A percentile compares a stretch with the other conserved stretches of the same genome.
Evolutionary conservation across 495 filamentous ascomycete species (phyloP).

Genomic region (Aspergillus ellipticus): DNA sequence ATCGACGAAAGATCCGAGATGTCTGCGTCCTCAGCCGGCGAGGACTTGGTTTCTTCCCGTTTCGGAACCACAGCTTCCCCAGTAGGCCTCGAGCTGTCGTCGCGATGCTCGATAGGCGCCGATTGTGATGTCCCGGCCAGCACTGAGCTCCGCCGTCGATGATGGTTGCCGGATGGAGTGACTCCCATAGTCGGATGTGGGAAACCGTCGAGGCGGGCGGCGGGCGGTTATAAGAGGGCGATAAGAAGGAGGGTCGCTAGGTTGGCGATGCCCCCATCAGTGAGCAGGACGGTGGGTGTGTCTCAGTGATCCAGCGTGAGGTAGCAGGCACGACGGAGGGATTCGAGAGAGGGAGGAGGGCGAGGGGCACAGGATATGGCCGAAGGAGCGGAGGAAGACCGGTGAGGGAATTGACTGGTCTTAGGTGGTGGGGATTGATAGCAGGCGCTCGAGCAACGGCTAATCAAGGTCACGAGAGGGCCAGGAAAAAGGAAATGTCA

Average conservation of each 20-base stretch:
- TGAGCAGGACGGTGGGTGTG: conserved; percentile 3
- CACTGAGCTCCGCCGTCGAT: conserved; percentile 58
- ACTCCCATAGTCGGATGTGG: conserved; percentile 28
- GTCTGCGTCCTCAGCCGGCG: conserved; percentile 40
- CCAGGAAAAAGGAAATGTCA: conserved; percentile 2
- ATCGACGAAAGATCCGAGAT: conserved; percentile 47
- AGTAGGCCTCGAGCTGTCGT: conserved; percentile 31
- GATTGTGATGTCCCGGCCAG: conserved; percentile 42
- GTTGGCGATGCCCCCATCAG: conserved; percentile 21
- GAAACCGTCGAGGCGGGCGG: neutral
- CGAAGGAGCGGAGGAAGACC: conserved; percentile 13
- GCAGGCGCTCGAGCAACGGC: neutral
- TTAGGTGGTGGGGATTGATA: conserved; percentile 2
- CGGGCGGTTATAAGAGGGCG: neutral
- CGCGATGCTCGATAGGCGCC: conserved; percentile 43
- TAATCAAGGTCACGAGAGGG: neutral
- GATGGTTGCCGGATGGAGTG: conserved; percentile 41
- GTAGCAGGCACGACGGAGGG: neutral
- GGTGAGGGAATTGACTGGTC: conserved; percentile 13
- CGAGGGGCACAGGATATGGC: neutral
- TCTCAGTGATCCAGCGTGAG: conserved; percentile 2
- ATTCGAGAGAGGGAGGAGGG: conserved; percentile 1
- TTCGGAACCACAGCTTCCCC: conserved; percentile 31
- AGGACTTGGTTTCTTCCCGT: conserved; percentile 34
- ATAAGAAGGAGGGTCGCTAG: conserved; percentile 3